These are phyloP conservation scores for Talaromyces amestolkiae DNA, from an alignment of 2,329 filamentous ascomycete species.

Conservation along the genomic window DNA sequence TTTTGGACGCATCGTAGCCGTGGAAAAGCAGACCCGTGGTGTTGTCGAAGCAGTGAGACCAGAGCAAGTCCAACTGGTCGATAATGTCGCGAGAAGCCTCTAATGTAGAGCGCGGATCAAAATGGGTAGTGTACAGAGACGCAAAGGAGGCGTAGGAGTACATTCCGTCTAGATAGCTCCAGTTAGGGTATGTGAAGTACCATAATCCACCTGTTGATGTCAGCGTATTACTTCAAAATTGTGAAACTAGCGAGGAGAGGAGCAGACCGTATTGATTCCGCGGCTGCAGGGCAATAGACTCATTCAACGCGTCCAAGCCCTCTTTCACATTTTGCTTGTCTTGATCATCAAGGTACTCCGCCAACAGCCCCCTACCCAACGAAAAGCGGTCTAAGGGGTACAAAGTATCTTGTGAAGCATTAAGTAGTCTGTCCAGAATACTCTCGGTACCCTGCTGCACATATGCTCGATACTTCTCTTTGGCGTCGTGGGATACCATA, in stretches of 20 bases:
- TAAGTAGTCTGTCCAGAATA: slow-evolving; percentile 21
- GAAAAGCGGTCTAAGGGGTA: slow-evolving; percentile 26
- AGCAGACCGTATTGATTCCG: slow-evolving; percentile 20
- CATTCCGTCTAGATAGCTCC: slow-evolving; percentile 56
- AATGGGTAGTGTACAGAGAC: slow-evolving; percentile 35
- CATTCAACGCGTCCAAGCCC: slow-evolving; percentile 22
- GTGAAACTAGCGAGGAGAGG: neutral
- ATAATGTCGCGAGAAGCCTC: slow-evolving; percentile 47
- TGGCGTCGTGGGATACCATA: slow-evolving; percentile 1
- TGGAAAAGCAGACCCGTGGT: slow-evolving; percentile 51
- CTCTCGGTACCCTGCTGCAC: slow-evolving; percentile 23
- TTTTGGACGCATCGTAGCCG: slow-evolving; percentile 53
- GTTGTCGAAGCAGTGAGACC: slow-evolving; percentile 42
- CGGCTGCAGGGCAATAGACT: slow-evolving; percentile 24
- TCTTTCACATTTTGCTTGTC: slow-evolving; percentile 18
- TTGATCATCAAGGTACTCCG: slow-evolving; percentile 19
- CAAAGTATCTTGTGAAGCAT: slow-evolving; percentile 23
- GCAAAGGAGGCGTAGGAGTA: slow-evolving; percentile 50
- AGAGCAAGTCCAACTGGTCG: slow-evolving; percentile 49
- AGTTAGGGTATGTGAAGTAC: slow-evolving; percentile 46
- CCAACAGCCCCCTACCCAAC: slow-evolving; percentile 22
- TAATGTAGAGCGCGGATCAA: slow-evolving; percentile 37
- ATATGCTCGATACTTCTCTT: slow-evolving; percentile 25
- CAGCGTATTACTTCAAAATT: neutral
- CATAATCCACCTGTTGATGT: slow-evolving; percentile 17